A percentile compares a stretch with the other conserved stretches of the same genome.
These are phyloP conservation scores for Coccomyxa sp. DNA, from an alignment of 139 green algal genomes.

Conservation along the genomic window DNA sequence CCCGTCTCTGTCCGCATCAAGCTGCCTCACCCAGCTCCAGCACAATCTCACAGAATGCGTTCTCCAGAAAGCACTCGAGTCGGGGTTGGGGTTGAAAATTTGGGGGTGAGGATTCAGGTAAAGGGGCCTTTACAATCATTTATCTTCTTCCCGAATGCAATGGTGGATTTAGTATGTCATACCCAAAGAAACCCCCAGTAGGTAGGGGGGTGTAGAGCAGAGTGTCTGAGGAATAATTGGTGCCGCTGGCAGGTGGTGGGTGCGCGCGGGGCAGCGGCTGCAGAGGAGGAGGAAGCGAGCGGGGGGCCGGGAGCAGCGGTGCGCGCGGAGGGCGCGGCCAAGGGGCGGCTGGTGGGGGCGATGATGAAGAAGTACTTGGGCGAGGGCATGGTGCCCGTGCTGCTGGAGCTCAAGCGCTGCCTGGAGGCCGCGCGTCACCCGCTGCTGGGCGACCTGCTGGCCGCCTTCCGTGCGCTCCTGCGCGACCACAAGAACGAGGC, in stretches of 20 bases:
- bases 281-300: slow-evolving; percentile 29
- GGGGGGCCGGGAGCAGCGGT: slow-evolving; percentile 14
- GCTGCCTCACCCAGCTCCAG: neutral
- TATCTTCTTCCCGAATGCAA: too few species aligned
- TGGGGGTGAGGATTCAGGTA: too few species aligned
- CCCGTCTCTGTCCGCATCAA: neutral
- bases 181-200: too few species aligned
- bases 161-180: too few species aligned
- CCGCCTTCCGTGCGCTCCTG: slow-evolving; percentile 54
- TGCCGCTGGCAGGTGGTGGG: neutral
- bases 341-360: slow-evolving; percentile 59
- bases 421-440: slow-evolving; percentile 56
- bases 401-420: slow-evolving; percentile 71
- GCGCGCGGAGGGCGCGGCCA: slow-evolving; percentile 17
- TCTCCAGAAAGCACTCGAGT: too few species aligned
- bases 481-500: slow-evolving; percentile 78
- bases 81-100: too few species aligned
- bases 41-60: neutral
- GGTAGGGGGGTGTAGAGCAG: too few species aligned
- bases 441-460: slow-evolving; percentile 70
- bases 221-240: too few species aligned
- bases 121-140: too few species aligned
- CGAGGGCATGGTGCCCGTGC: slow-evolving; percentile 72
- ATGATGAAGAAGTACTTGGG: slow-evolving; percentile 89
- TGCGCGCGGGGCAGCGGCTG: slow-evolving; percentile 4